A percentile compares a stretch with the other conserved stretches of the same genome.
phyloP scores from a whole-genome alignment of 2,329 filamentous ascomycete genomes.

The Fusarium cyanostomum region DNA sequence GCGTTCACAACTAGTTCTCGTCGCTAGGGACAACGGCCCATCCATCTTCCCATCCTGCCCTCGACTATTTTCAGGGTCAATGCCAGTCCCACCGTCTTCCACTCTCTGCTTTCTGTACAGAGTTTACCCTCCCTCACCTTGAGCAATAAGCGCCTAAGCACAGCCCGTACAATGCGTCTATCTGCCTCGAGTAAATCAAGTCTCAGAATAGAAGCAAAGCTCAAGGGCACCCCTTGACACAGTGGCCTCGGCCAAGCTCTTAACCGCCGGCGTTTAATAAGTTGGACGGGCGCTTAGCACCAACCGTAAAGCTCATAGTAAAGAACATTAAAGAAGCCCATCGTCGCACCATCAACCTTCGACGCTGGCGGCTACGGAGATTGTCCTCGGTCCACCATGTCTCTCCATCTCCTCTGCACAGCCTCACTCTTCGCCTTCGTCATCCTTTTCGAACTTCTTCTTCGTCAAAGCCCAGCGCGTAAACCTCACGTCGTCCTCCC shows the following conservation, averaged over 20 bases:
- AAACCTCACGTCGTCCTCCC: conserved; percentile 3
- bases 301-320: conserved; percentile 12
- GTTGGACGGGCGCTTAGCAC: conserved; percentile 32
- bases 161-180: conserved; percentile 14
- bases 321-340: conserved; percentile 31
- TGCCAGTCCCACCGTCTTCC: conserved; percentile 8
- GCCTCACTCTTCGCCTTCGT: conserved; percentile 16
- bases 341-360: conserved; percentile 33
- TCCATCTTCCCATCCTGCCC: neutral
- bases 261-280: conserved; percentile 38
- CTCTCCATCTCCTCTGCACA: conserved; percentile 20
- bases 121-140: neutral
- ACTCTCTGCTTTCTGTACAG: conserved; percentile 14
- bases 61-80: conserved; percentile 33
- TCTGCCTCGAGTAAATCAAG: conserved; percentile 3
- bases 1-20: conserved; percentile 9
- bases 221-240: conserved; percentile 10
- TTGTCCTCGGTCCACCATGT: conserved; percentile 34
- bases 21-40: conserved; percentile 29
- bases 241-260: conserved; percentile 31
- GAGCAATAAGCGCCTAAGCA: conserved; percentile 3
- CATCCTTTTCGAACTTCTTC: neutral
- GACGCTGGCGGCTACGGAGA: conserved; percentile 39
- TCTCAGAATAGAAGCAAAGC: conserved; percentile 36
- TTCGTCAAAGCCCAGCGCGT: conserved; percentile 1